phyloP scores from a whole-genome alignment of 2,329 filamentous ascomycete species.

The Chalaropsis ovoidea region DNA sequence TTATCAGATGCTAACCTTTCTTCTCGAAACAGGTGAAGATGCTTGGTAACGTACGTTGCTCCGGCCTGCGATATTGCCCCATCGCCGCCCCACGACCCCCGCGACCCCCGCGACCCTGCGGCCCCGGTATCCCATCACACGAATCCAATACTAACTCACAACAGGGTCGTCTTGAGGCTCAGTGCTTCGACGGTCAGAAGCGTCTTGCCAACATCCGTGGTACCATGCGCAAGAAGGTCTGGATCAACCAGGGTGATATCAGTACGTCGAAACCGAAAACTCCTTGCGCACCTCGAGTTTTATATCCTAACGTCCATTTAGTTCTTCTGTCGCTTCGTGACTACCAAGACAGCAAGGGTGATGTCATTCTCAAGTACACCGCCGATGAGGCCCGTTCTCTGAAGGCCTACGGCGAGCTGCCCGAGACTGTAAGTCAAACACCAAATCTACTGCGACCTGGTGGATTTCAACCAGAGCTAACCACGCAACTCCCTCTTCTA shows the following conservation, averaged over 20 bases:
- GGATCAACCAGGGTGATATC: conserved; percentile 98
- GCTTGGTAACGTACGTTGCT: conserved; percentile 58
- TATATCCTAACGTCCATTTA: not conserved
- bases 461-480: not conserved
- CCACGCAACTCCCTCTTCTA: not conserved
- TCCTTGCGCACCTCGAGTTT: not conserved
- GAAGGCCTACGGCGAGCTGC: conserved; percentile 94
- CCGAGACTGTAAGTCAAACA: conserved; percentile 50
- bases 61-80: not conserved
- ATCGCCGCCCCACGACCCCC: not conserved
- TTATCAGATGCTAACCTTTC: conserved; percentile 8
- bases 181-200: conserved; percentile 91
- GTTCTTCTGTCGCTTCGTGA: conserved; percentile 79
- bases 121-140: too few relatives aligned
- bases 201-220: conserved; percentile 47
- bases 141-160: conserved; percentile 14
- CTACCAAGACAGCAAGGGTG: conserved; percentile 91
- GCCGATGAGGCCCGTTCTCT: conserved; percentile 90
- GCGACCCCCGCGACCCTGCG: too few relatives aligned
- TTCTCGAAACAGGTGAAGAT: conserved; percentile 55
- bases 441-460: not conserved
- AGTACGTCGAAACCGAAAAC: conserved; percentile 17
- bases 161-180: conserved; percentile 68
- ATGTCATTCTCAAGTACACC: conserved; percentile 93
- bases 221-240: conserved; percentile 87